Percentiles rank a stretch among this genome's conserved stretches.
Evolutionary conservation across 257 asterid species (phyloP).

Genomic region (Lavandula angustifolia): DNA sequence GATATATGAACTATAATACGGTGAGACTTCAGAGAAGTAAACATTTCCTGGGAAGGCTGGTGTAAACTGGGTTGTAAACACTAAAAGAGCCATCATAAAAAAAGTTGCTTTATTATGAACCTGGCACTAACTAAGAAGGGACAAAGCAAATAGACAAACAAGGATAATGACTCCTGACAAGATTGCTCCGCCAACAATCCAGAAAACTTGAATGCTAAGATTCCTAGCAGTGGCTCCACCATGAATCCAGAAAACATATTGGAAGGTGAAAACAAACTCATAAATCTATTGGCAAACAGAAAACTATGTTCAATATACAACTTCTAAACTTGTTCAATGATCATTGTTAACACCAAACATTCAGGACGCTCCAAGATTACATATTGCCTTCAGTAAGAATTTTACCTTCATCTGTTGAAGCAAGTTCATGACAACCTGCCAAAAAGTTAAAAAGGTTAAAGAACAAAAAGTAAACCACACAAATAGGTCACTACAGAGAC

Average conservation of each 20-base stretch:
- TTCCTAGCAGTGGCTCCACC: too few relatives aligned
- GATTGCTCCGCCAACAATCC: too few relatives aligned
- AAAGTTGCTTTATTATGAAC: slow-evolving; percentile 1
- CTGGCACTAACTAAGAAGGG: slow-evolving; percentile 17
- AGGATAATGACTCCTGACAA: slow-evolving; percentile 1
- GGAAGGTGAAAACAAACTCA: slow-evolving; percentile 3
- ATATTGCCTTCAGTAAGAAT: slow-evolving; percentile 29
- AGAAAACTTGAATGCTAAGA: not conserved
- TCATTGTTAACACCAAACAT: slow-evolving; percentile 16
- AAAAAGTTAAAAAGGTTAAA: slow-evolving; percentile 27
- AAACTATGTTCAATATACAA: slow-evolving; percentile 8
- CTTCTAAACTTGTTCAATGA: slow-evolving; percentile 11
- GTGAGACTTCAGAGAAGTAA: slow-evolving; percentile 14
- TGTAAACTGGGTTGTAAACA: slow-evolving; percentile 14
- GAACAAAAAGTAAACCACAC: slow-evolving; percentile 15
- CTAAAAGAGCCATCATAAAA: not conserved
- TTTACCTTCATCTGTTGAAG: slow-evolving; percentile 50
- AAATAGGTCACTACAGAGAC: slow-evolving; percentile 15
- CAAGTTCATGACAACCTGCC: slow-evolving; percentile 65
- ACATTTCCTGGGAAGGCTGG: not conserved
- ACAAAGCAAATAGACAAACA: slow-evolving; percentile 7
- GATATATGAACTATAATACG: slow-evolving; percentile 2
- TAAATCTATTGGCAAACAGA: slow-evolving; percentile 8
- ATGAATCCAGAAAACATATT: slow-evolving; percentile 6
- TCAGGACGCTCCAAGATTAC: slow-evolving; percentile 15